Conservation (phyloP, 129 eudicot species). For the Flaveria linearis region DNA sequence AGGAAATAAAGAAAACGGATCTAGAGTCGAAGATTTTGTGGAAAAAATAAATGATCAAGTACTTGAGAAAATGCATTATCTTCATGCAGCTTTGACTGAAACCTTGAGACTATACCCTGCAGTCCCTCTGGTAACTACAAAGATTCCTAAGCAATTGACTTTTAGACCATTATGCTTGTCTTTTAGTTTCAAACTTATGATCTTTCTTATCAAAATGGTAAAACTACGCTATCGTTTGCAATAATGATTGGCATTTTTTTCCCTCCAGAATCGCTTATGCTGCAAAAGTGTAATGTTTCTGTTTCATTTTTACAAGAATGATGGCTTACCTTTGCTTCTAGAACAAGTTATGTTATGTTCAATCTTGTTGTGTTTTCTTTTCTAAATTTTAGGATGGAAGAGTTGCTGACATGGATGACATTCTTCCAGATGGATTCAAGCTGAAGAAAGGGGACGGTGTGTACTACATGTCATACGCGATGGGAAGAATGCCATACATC, state of each 20-base stretch:
- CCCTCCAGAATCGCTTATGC: background rate
- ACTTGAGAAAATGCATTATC: conserved; percentile 66
- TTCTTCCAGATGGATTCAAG: conserved; percentile 76
- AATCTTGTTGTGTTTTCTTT: conserved; percentile 9
- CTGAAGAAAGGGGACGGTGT: conserved; percentile 78
- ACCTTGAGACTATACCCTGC: conserved; percentile 30
- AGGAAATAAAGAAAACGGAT: conserved; percentile 18
- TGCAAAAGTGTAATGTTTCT: conserved; percentile 1
- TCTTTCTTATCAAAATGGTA: background rate
- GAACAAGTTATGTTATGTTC: background rate
- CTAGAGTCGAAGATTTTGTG: conserved; percentile 42
- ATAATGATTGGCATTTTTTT: background rate
- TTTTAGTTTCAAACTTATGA: background rate
- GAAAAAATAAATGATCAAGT: conserved; percentile 49
- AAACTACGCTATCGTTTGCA: conserved; percentile 29
- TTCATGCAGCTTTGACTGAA: conserved; percentile 33
- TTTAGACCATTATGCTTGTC: background rate
- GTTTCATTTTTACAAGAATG: background rate
- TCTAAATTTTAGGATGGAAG: conserved; percentile 68
- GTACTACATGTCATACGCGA: conserved; percentile 77
- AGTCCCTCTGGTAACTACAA: conserved; percentile 30
- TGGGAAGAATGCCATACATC: conserved; percentile 76
- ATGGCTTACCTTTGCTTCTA: background rate
- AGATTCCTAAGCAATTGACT: background rate
- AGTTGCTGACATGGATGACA: conserved; percentile 67